A percentile compares a stretch with the other conserved stretches of the same genome.
Evolutionary conservation across 2,329 filamentous ascomycete genomes (phyloP).

Genomic region (Allantophomopsis lycopodina): DNA sequence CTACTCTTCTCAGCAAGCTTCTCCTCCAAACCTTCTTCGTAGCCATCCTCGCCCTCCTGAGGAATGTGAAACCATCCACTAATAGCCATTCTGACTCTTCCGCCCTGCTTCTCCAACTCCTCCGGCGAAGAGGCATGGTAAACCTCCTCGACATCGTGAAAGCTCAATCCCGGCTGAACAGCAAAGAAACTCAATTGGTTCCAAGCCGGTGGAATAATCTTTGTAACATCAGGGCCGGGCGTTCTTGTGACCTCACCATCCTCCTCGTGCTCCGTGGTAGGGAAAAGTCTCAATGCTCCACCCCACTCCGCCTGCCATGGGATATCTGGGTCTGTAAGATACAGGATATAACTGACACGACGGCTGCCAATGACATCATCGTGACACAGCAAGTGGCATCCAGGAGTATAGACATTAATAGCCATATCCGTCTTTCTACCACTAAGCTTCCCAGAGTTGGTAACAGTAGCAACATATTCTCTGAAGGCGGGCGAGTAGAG

Average conservation of each 20-base stretch:
- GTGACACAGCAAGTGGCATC: constrained; percentile 89
- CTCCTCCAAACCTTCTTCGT: constrained; percentile 76
- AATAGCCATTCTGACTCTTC: constrained; percentile 87
- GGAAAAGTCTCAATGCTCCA: constrained; percentile 79
- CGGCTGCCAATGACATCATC: constrained; percentile 98
- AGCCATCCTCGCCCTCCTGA: constrained; percentile 86
- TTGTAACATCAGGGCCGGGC: constrained; percentile 62
- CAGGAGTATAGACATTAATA: constrained; percentile 95
- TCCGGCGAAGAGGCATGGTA: constrained; percentile 54
- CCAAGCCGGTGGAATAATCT: constrained; percentile 86
- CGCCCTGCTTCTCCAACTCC: constrained; percentile 54
- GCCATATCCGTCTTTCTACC: constrained; percentile 97
- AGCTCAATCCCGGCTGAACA: constrained; percentile 95
- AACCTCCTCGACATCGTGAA: constrained; percentile 97
- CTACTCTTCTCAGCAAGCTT: constrained; percentile 81
- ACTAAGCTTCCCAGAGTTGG: constrained; percentile 73
- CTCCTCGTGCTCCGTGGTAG: constrained; percentile 47
- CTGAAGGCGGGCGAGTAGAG: constrained; percentile 86
- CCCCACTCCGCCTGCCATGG: constrained; percentile 90
- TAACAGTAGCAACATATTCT: constrained; percentile 76
- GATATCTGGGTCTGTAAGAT: constrained; percentile 81
- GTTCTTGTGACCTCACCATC: constrained; percentile 67
- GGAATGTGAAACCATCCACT: constrained; percentile 99
- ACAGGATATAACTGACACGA: constrained; percentile 92
- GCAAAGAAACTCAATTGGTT: constrained; percentile 98